Evolutionary conservation across 257 asterid species (phyloP), one percentile per base, ranked within the genome.

Genomic region (Cordia subcordata): DNA sequence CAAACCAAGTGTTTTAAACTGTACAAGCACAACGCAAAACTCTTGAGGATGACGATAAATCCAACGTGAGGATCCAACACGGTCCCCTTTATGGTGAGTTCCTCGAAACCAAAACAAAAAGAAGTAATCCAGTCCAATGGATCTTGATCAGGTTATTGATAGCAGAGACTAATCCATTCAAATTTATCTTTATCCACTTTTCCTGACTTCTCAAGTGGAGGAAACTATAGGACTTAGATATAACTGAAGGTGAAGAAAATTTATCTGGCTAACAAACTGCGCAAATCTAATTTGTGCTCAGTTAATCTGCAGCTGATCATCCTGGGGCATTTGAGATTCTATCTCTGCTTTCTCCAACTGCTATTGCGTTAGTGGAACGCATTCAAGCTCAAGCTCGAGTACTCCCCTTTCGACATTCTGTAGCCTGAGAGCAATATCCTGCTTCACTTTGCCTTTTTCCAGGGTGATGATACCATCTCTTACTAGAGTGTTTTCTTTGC

Each of bases 381-480:
- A 88, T 77, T 91, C 98, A 38, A 91, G 94, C 81, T 85, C 96
- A 14, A 88, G 81, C 66, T 91, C 96, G 39, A 91, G 68, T 35
- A 77, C 72, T 61, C 96, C 96, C 44, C 92, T 62, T 70, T 88
- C 98, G 27, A 88, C 98, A 47, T 85, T 80, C 73, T 82, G 95
- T 70, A 91, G 72, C 84, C 81, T 81, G 33, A 91, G 79, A 14
- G 83, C 77, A 32, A 88, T 80, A 18, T 82, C 85, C 54, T 83
- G 94, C 74, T 79, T 91, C 27, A 79, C 93, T 55, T 42, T 79
- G 20, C 94, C 95, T 32, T 86, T 85, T 66, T 81, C 86, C 20
- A 73, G 58, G 70, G 74, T 63, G 66, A 88, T 80, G 18, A 70
- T 58, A 13, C 94, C 85, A 32, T 85, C 98, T 58, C 15, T 53